Conservation (phyloP, 2,329 filamentous ascomycete species). For the Plenodomus tracheiphilus region DNA sequence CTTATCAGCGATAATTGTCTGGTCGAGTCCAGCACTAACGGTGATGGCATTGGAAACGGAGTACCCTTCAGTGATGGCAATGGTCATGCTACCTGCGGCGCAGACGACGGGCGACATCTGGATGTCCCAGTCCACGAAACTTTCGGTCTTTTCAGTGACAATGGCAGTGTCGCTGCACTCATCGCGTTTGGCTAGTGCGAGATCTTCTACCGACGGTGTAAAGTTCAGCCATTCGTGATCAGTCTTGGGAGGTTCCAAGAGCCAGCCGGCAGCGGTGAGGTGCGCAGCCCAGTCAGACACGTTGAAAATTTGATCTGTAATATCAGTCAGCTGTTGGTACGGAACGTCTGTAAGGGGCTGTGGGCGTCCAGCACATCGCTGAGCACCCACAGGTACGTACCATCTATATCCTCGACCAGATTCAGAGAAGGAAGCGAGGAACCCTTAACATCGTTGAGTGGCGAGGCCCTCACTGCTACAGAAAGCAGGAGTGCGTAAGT, state of each 20-base stretch:
- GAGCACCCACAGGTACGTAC: background rate
- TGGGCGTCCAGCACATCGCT: background rate
- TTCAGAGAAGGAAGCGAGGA: background rate
- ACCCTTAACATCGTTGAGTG: background rate
- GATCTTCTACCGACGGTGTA: background rate
- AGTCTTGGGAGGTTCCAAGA: background rate
- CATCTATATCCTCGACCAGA: background rate
- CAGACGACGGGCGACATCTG: slow-evolving; percentile 36
- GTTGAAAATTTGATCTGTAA: background rate
- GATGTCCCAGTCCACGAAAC: slow-evolving; percentile 41
- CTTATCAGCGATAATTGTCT: slow-evolving; percentile 16
- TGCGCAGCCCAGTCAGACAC: background rate
- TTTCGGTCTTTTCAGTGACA: slow-evolving; percentile 4
- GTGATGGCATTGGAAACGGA: slow-evolving; percentile 28
- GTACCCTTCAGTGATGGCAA: slow-evolving; percentile 33
- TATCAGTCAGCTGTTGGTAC: background rate
- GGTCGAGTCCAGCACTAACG: slow-evolving; percentile 11
- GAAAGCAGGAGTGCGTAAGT: background rate
- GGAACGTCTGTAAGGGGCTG: background rate
- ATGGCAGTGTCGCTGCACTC: background rate
- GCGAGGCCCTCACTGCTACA: background rate
- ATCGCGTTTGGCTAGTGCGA: background rate
- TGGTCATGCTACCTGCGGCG: slow-evolving; percentile 19
- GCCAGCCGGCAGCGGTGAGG: background rate
- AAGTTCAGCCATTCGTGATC: background rate